Percentiles rank a stretch among this genome's conserved stretches.
Evolutionary conservation across 1,284 basidiomycete genomes (phyloP).

Genomic region (Cryptococcus wingfieldii): DNA sequence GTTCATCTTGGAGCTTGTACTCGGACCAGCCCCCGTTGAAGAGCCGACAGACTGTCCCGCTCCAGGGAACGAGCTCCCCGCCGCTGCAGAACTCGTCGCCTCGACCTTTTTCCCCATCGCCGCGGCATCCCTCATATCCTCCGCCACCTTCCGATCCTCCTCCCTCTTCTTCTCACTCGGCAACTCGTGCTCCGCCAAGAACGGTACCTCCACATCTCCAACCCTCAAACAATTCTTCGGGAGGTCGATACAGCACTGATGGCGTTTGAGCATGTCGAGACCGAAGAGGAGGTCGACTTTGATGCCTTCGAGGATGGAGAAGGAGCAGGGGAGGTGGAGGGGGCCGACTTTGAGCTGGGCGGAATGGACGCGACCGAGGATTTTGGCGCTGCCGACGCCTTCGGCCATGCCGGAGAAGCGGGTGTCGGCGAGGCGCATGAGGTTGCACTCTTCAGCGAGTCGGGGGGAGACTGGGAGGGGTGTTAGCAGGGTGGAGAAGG

Average conservation of each 20-base stretch:
- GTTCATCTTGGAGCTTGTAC: not conserved
- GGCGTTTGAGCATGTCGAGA: conserved; percentile 96
- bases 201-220: conserved; percentile 75
- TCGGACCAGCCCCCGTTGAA: conserved; percentile 13
- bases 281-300: conserved; percentile 92
- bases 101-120: conserved; percentile 23
- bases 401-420: conserved; percentile 84
- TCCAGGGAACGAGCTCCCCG: conserved; percentile 34
- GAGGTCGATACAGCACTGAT: conserved; percentile 93
- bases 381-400: conserved; percentile 94
- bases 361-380: conserved; percentile 88
- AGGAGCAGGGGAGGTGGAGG: conserved; percentile 80
- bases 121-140: conserved; percentile 29
- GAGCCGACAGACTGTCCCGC: conserved; percentile 14
- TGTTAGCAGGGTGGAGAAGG: not conserved
- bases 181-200: conserved; percentile 90
- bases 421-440: conserved; percentile 88
- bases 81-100: conserved; percentile 19
- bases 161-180: conserved; percentile 66
- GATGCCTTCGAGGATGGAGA: conserved; percentile 93
- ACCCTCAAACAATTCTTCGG: conserved; percentile 82
- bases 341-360: conserved; percentile 85
- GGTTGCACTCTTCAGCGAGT: conserved; percentile 85
- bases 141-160: conserved; percentile 24
- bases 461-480: conserved; percentile 75